Conservation (phyloP, 2,329 filamentous ascomycete genomes). For the Apiospora hydei region DNA sequence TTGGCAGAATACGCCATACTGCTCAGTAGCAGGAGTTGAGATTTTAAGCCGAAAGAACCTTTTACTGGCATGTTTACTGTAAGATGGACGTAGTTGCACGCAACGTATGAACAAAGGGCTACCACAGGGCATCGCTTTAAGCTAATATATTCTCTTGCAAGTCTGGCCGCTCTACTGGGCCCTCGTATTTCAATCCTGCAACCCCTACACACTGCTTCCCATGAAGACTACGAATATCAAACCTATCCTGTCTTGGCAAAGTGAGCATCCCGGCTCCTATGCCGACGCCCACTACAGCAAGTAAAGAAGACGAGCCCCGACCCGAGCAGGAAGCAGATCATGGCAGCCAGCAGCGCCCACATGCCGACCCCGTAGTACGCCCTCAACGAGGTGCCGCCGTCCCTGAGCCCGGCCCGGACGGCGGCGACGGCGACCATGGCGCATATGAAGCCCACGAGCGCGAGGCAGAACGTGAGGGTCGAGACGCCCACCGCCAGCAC, state of each 20-base stretch:
- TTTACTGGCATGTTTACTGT: not conserved
- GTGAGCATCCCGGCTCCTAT: conserved; percentile 23
- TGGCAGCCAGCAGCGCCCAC: conserved; percentile 63
- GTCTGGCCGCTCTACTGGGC: not conserved
- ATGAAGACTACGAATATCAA: not conserved
- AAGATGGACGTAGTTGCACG: not conserved
- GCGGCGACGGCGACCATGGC: conserved; percentile 57
- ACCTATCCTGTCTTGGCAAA: not conserved
- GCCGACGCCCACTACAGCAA: conserved; percentile 58
- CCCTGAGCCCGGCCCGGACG: conserved; percentile 42
- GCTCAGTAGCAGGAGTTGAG: too few relatives aligned
- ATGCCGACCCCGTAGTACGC: conserved; percentile 56
- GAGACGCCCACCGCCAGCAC: conserved; percentile 47
- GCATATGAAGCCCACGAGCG: conserved; percentile 60
- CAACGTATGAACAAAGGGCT: too few relatives aligned
- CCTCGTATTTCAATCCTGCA: not conserved
- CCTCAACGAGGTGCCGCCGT: not conserved
- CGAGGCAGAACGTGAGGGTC: conserved; percentile 63
- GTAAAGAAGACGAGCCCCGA: conserved; percentile 63
- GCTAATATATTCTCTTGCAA: too few relatives aligned
- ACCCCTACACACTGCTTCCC: not conserved
- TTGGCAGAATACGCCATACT: too few relatives aligned
- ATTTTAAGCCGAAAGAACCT: not conserved
- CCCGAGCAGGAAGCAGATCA: conserved; percentile 59
- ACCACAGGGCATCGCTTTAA: too few relatives aligned